A percentile compares a stretch with the other conserved stretches of the same genome.
Conservation (phyloP, 352 stramenopile species). For the Globisporangium rhizosaccharum region DNA sequence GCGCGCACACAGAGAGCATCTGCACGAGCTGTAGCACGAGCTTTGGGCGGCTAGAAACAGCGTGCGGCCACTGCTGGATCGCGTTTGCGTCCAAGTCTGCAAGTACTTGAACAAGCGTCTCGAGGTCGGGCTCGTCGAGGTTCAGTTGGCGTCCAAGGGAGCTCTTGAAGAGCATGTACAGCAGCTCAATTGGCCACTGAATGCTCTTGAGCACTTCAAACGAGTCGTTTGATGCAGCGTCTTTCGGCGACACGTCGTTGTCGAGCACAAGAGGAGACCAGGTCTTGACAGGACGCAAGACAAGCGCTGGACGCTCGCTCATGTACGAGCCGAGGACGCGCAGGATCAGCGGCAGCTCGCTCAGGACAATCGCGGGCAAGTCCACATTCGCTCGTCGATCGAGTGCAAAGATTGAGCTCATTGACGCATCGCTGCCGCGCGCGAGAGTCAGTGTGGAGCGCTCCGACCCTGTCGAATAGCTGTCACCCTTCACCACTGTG, state of each 20-base stretch:
- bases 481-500: no score
- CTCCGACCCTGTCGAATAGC: no score
- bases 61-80: conserved; percentile 4
- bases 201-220: conserved; percentile 14
- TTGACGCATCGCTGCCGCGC: no score
- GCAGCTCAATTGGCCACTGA: conserved; percentile 18
- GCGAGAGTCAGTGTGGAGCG: no score
- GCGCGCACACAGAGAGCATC: neutral
- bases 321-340: no score
- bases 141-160: neutral
- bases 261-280: conserved; percentile 3
- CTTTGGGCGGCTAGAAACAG: neutral
- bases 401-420: no score
- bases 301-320: no score
- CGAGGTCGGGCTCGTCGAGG: neutral
- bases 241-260: neutral
- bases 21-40: conserved; percentile 1
- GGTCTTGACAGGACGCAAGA: neutral
- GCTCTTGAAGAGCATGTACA: conserved; percentile 16
- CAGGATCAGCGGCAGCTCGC: no score
- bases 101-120: neutral
- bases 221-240: neutral
- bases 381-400: no score
- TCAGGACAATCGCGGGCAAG: no score
- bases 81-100: conserved; percentile 1